phyloP scores from a whole-genome alignment of 2,329 filamentous ascomycete species.

The Coniochaeta ligniaria region DNA sequence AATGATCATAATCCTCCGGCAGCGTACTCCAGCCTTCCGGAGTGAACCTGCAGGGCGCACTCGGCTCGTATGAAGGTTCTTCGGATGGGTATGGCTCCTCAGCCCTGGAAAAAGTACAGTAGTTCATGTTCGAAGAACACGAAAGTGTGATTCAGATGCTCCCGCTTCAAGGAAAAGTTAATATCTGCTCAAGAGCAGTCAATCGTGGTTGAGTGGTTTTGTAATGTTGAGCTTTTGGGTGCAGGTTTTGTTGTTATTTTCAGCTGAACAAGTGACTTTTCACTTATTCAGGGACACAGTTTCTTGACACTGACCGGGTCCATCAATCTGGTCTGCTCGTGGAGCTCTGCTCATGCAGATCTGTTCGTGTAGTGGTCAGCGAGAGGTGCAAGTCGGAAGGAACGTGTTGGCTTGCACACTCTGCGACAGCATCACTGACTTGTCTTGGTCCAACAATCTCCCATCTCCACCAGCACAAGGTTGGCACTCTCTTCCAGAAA shows the following conservation, averaged over 20 bases:
- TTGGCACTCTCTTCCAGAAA: neutral
- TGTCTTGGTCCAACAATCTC: neutral
- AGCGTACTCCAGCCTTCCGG: neutral
- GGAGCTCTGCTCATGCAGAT: too few species aligned
- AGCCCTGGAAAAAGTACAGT: neutral
- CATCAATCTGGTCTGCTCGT: neutral
- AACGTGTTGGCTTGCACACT: neutral
- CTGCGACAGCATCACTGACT: neutral
- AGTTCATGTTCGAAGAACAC: neutral
- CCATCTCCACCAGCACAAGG: neutral
- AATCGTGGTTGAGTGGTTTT: neutral
- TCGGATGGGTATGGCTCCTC: too few species aligned
- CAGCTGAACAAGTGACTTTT: neutral
- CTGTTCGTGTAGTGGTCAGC: neutral
- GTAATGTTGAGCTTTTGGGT: neutral
- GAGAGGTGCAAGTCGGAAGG: neutral
- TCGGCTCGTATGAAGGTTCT: neutral
- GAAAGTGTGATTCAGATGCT: neutral
- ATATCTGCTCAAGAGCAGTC: neutral
- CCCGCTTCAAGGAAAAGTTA: neutral
- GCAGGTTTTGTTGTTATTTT: neutral
- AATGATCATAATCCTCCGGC: neutral
- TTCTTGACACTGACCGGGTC: neutral
- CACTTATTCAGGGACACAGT: neutral
- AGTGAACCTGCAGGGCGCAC: neutral